A percentile compares a stretch with the other conserved stretches of the same genome.
These are phyloP conservation scores for Bipolaris gigantea DNA, from an alignment of 2,329 filamentous ascomycete genomes.

Conservation along the genomic window DNA sequence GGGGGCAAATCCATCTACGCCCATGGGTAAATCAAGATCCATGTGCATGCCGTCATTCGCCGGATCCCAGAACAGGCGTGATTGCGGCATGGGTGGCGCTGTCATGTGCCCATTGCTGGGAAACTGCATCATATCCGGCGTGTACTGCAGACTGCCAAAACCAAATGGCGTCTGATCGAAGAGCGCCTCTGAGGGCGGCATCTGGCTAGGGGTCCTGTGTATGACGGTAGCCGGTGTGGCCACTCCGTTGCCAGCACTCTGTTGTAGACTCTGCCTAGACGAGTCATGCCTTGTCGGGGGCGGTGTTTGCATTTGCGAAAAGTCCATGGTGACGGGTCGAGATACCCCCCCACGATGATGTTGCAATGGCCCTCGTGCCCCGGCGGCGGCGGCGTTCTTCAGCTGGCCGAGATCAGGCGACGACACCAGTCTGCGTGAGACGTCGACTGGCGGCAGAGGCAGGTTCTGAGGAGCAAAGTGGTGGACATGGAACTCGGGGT, in stretches of 20 bases:
- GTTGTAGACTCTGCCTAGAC: conserved; percentile 51
- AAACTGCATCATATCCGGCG: conserved; percentile 60
- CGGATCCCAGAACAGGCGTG: conserved; percentile 45
- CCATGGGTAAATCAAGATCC: conserved; percentile 40
- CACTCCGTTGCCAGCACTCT: conserved; percentile 31
- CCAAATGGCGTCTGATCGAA: conserved; percentile 49
- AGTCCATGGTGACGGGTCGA: conserved; percentile 43
- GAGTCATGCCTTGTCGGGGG: conserved; percentile 61
- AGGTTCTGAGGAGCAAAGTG: conserved; percentile 60
- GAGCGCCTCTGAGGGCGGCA: conserved; percentile 29
- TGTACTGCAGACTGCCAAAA: conserved; percentile 59
- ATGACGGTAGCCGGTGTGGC: conserved; percentile 46
- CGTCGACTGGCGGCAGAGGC: conserved; percentile 62
- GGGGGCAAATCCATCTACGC: conserved; percentile 40
- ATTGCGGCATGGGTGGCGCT: conserved; percentile 60
- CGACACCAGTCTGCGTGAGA: conserved; percentile 60
- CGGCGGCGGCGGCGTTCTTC: conserved; percentile 12
- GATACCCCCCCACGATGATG: conserved; percentile 21
- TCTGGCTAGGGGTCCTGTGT: conserved; percentile 44
- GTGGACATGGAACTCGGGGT: conserved; percentile 61
- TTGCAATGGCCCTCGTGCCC: conserved; percentile 11
- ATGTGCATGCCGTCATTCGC: conserved; percentile 34
- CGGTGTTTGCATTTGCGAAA: conserved; percentile 61
- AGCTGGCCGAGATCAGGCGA: conserved; percentile 53
- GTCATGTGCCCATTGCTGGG: conserved; percentile 56